A percentile compares a stretch with the other conserved stretches of the same genome.
These are phyloP conservation scores for Dactylellina drechsleri DNA, from an alignment of 2,329 filamentous ascomycete species.

Conservation along the genomic window DNA sequence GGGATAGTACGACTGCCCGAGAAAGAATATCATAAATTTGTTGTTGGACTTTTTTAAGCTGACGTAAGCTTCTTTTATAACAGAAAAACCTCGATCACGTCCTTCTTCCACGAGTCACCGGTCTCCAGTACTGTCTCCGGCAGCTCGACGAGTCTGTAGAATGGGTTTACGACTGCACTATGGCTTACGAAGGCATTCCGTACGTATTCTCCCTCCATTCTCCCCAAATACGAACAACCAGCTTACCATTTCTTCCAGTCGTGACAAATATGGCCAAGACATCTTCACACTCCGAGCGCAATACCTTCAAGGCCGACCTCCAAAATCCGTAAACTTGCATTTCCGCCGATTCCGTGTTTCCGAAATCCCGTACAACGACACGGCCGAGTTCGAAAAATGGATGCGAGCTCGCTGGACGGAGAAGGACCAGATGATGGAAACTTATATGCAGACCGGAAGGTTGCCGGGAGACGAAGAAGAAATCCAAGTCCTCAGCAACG, in stretches of 20 bases:
- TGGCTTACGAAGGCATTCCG: constrained; percentile 94
- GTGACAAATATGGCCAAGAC: constrained; percentile 86
- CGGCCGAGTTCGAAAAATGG: constrained; percentile 83
- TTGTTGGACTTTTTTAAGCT: too few relatives aligned
- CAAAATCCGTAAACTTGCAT: constrained; percentile 95
- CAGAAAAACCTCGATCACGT: constrained; percentile 75
- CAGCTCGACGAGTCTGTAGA: constrained; percentile 76
- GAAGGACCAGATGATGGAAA: constrained; percentile 88
- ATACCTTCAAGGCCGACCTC: constrained; percentile 86
- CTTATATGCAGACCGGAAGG: constrained; percentile 78
- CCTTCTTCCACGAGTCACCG: constrained; percentile 81
- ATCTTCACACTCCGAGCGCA: constrained; percentile 87
- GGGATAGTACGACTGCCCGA: constrained; percentile 64
- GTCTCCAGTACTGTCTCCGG: constrained; percentile 80
- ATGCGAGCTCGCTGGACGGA: constrained; percentile 86
- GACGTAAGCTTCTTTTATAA: too few relatives aligned
- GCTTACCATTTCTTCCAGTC: constrained; percentile 64
- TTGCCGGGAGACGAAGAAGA: constrained; percentile 75
- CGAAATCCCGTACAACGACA: constrained; percentile 81
- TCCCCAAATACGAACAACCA: constrained; percentile 1
- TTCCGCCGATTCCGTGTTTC: constrained; percentile 86
- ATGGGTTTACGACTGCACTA: constrained; percentile 90
- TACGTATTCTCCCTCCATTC: constrained; percentile 66
- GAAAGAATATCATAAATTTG: neutral
- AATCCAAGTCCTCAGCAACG: constrained; percentile 31